Base-by-base conservation (phyloP, 2,329 filamentous ascomycete genomes). In the Colletotrichum eleusines region DNA sequence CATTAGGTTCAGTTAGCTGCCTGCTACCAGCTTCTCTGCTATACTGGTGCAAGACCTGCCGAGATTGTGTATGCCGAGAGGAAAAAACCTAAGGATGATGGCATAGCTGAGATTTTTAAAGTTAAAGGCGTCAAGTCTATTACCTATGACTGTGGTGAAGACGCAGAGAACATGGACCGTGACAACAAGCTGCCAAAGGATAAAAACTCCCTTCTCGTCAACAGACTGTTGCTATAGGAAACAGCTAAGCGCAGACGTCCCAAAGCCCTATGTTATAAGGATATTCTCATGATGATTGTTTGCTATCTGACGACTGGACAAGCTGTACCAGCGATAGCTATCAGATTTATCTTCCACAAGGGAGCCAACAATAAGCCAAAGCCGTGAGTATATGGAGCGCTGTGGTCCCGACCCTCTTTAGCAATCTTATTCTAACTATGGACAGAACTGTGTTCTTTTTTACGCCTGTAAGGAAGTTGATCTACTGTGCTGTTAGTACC, bases 241-340 rank as follows among this genome's bases (percentile, higher is more conserved):
- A 74, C 54, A 28, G 55, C 51, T 7, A 46, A 71, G 50, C 71
- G 74, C 23, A 71, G 74, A 51, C 74, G 74, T 18, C 75, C 72
- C 0, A 79, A 79, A 65, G 74, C 75, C 23, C 74, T 79, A 35
- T 79, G 53, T 61, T 80, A 79, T 54, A 60, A 79, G 70, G 77
- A 80, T 28, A 77, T 80, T 28, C 50, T 63, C 8, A 66, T 80
- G n/a, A 78, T 78, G 38, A 73, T 80, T 31, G 53, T 78, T 2
- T 67, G 65, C n/a, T 63, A 80, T 66, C 75, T 71, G 1, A 62
- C 71, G 2, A 78, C 74, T 3, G 67, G 74, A 50, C 26, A 54
- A 35, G 72, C 62, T 23, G 63, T 77, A 1, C 64, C 73, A 18
- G 73, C 73, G 1, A 80, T 80, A n/a, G n/a, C n/a, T n/a, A n/a